These are phyloP conservation scores for Trebouxia gelatinosa DNA, from an alignment of 163 green algal genomes.

Conservation along the genomic window DNA sequence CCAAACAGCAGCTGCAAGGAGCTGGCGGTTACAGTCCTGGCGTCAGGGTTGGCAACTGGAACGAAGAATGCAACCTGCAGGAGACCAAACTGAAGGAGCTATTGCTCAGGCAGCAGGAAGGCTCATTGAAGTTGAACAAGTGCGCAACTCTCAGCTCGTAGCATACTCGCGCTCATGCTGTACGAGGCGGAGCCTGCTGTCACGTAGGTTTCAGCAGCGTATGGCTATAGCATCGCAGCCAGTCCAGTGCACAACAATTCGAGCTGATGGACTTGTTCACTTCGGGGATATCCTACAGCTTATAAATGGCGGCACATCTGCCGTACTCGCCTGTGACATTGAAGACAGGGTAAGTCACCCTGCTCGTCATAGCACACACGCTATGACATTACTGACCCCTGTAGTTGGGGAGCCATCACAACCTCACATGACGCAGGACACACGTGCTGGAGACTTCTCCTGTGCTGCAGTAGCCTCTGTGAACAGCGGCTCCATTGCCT, in stretches of 20 bases:
- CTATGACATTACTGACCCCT: too few relatives aligned
- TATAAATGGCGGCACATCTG: neutral
- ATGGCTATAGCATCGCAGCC: slow-evolving; percentile 11
- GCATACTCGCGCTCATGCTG: neutral
- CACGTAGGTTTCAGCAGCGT: slow-evolving; percentile 5
- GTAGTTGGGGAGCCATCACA: too few relatives aligned
- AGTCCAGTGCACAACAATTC: neutral
- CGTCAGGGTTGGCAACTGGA: slow-evolving; percentile 20
- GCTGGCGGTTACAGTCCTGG: slow-evolving; percentile 21
- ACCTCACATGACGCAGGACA: too few relatives aligned
- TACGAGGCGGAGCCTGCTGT: neutral
- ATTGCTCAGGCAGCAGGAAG: slow-evolving; percentile 17
- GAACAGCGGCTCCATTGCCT: slow-evolving; percentile 6
- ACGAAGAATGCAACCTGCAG: slow-evolving; percentile 21
- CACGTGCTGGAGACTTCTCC: slow-evolving; percentile 20
- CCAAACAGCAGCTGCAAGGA: slow-evolving; percentile 25
- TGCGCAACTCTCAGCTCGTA: neutral
- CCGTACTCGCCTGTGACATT: slow-evolving; percentile 16
- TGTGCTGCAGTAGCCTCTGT: slow-evolving; percentile 1
- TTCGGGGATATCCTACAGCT: slow-evolving; percentile 16
- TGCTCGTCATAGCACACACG: too few relatives aligned
- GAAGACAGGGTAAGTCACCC: slow-evolving; percentile 23
- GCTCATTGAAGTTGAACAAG: slow-evolving; percentile 25
- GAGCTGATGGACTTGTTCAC: slow-evolving; percentile 2
- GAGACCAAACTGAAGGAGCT: slow-evolving; percentile 24